A percentile compares a stretch with the other conserved stretches of the same genome.
Evolutionary conservation across 257 asterid species (phyloP).

Genomic region (Fraxinus quadrangulata): DNA sequence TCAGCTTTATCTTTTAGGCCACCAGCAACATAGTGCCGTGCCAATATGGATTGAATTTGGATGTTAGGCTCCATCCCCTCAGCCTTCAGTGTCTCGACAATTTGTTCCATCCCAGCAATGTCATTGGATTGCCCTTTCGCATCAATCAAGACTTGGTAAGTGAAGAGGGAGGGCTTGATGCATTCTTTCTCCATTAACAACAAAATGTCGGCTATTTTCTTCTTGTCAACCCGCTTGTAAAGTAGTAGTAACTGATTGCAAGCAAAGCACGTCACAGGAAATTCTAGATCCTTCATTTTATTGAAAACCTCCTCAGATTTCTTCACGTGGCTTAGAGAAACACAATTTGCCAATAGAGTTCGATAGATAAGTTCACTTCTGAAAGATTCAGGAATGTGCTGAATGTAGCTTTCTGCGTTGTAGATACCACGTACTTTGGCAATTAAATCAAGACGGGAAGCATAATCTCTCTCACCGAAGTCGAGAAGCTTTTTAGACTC

Average conservation of each 20-base stretch:
- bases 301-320: conserved; percentile 75
- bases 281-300: conserved; percentile 57
- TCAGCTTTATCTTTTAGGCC: conserved; percentile 67
- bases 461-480: conserved; percentile 48
- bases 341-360: conserved; percentile 70
- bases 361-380: conserved; percentile 60
- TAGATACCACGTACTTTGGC: conserved; percentile 66
- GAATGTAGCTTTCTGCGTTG: conserved; percentile 66
- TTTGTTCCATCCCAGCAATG: conserved; percentile 70
- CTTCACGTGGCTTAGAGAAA: conserved; percentile 32
- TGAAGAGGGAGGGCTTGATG: conserved; percentile 57
- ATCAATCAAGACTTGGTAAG: conserved; percentile 61
- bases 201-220: conserved; percentile 59
- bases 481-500: conserved; percentile 47
- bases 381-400: conserved; percentile 58
- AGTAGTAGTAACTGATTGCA: conserved; percentile 75
- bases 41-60: conserved; percentile 37
- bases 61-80: conserved; percentile 55
- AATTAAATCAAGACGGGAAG: conserved; percentile 69
- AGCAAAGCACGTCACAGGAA: conserved; percentile 57
- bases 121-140: conserved; percentile 64
- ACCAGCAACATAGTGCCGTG: conserved; percentile 45
- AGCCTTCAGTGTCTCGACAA: conserved; percentile 64
- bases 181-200: conserved; percentile 67
- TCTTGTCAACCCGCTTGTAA: conserved; percentile 60